A percentile compares a stretch with the other conserved stretches of the same genome.
Evolutionary conservation across 257 asterid species (phyloP).

Genomic region (Nemophila menziesii): DNA sequence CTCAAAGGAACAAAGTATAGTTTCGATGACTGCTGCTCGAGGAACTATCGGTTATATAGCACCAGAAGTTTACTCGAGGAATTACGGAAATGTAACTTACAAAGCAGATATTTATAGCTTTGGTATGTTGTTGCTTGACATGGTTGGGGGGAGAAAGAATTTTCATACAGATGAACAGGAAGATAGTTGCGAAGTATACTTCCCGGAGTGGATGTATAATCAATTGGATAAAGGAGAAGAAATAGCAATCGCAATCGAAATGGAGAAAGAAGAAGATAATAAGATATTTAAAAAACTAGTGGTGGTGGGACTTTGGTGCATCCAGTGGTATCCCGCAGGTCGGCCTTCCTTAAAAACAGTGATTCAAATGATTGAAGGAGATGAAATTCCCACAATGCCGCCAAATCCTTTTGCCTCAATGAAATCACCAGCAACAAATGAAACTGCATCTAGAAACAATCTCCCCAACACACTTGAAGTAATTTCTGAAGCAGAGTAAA

Average conservation of each 20-base stretch:
- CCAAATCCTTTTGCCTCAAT: slow-evolving; percentile 16
- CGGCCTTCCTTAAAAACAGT: slow-evolving; percentile 21
- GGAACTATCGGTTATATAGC: slow-evolving; percentile 7
- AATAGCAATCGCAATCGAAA: background rate
- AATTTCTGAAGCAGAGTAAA: background rate
- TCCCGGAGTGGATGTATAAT: slow-evolving; percentile 8
- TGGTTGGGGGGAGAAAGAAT: slow-evolving; percentile 6
- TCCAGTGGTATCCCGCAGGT: slow-evolving; percentile 24
- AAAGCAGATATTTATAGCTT: slow-evolving; percentile 10
- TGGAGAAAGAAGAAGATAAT: slow-evolving; percentile 32
- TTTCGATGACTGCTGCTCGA: slow-evolving; percentile 3
- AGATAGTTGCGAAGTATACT: background rate
- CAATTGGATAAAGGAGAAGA: slow-evolving; percentile 2
- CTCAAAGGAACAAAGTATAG: slow-evolving; percentile 3
- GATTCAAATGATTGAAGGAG: slow-evolving; percentile 26
- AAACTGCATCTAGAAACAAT: background rate
- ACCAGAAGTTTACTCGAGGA: slow-evolving; percentile 8
- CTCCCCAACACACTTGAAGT: background rate
- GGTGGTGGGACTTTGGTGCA: slow-evolving; percentile 49
- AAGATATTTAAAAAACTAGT: slow-evolving; percentile 42
- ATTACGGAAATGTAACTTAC: slow-evolving; percentile 8
- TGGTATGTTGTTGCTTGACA: slow-evolving; percentile 9
- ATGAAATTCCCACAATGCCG: slow-evolving; percentile 13
- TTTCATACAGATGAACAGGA: background rate
- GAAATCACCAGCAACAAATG: background rate